Conservation (phyloP, 2,329 filamentous ascomycete species). For the Claviceps sorghi region DNA sequence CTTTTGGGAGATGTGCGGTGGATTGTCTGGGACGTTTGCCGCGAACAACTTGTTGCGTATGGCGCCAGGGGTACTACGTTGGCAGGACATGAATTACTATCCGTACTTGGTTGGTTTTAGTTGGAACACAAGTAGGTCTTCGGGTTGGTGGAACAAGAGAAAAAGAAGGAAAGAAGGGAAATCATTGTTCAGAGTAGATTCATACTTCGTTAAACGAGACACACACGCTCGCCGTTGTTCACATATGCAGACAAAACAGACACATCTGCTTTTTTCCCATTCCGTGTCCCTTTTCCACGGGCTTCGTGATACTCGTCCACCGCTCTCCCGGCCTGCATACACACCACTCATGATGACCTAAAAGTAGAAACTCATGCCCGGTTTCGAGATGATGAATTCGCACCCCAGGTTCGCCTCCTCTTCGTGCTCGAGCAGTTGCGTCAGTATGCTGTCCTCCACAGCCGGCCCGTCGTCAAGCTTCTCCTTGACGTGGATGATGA, state of each 20-base stretch:
- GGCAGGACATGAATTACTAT: too few relatives aligned
- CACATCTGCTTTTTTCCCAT: background rate
- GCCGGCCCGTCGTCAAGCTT: constrained; percentile 57
- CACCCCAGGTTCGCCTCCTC: constrained; percentile 55
- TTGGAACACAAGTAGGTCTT: too few relatives aligned
- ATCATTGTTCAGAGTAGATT: background rate
- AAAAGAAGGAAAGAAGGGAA: background rate
- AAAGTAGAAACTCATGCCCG: constrained; percentile 45
- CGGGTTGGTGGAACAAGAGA: too few relatives aligned
- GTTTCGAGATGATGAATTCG: constrained; percentile 57
- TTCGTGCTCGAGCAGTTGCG: constrained; percentile 54
- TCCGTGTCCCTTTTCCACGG: background rate
- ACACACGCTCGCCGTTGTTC: background rate
- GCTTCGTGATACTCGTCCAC: too few relatives aligned
- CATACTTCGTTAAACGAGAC: constrained; percentile 3
- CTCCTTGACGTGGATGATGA: constrained; percentile 93
- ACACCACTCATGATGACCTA: constrained; percentile 14
- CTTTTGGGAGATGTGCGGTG: too few relatives aligned
- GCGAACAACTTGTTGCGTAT: too few relatives aligned
- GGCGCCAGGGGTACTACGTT: too few relatives aligned
- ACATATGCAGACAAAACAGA: background rate
- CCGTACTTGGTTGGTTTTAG: too few relatives aligned
- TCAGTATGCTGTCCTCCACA: constrained; percentile 50
- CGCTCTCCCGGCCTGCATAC: background rate
- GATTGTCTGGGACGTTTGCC: too few relatives aligned